Conservation (phyloP, 805 yeast species). For the Kluyveromyces aestuarii region DNA sequence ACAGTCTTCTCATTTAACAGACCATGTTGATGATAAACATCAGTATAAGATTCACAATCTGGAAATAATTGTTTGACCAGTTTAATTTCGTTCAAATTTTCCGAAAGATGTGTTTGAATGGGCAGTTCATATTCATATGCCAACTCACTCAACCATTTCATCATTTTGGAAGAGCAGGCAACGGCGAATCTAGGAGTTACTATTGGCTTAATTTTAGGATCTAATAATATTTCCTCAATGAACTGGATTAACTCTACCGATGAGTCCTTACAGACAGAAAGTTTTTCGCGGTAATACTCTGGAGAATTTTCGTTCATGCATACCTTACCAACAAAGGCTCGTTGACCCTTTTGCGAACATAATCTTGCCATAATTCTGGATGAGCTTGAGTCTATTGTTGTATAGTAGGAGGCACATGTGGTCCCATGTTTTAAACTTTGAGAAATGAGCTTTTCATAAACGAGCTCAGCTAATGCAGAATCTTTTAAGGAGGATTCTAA, state of each 20-base stretch:
- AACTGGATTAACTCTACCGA: conserved; percentile 51
- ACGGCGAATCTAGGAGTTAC: conserved; percentile 94
- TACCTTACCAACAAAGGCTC: conserved; percentile 87
- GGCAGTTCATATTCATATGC: conserved; percentile 44
- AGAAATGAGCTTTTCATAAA: conserved; percentile 59
- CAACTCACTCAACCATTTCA: conserved; percentile 54
- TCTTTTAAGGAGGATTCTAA: conserved; percentile 63
- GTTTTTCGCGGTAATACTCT: conserved; percentile 53
- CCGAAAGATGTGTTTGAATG: conserved; percentile 87
- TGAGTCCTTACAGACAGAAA: conserved; percentile 43
- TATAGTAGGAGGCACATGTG: conserved; percentile 85
- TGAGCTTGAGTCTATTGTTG: conserved; percentile 74
- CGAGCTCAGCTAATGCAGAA: conserved; percentile 42
- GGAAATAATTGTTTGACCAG: conserved; percentile 73
- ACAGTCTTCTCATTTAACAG: conserved; percentile 60
- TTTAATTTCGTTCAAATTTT: conserved; percentile 63
- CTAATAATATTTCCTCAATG: conserved; percentile 43
- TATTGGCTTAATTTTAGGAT: conserved; percentile 56
- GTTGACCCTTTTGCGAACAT: conserved; percentile 60
- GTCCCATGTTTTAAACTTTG: conserved; percentile 76
- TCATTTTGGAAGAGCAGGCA: conserved; percentile 56
- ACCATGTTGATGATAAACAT: conserved; percentile 60
- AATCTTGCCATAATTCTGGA: conserved; percentile 70
- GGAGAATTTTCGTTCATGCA: conserved; percentile 89
- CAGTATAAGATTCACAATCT: conserved; percentile 55